Conservation (phyloP, 169 alveolate genomes). For the Plasmodium vivax region DNA sequence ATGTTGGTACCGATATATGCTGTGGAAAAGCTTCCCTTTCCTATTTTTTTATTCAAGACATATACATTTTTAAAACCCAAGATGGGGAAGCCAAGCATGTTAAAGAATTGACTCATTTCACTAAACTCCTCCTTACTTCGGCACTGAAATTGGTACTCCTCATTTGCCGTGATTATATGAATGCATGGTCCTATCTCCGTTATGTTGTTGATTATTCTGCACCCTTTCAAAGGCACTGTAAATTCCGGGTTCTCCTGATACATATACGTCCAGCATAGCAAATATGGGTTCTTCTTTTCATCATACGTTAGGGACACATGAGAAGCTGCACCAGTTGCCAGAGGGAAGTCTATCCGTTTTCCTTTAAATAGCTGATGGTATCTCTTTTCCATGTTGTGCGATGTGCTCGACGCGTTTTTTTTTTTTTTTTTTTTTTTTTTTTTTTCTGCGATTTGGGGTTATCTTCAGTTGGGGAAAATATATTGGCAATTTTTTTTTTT, state of each 20-base stretch:
- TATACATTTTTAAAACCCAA: constrained; percentile 73
- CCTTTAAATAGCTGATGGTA: constrained; percentile 69
- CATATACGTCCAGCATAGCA: constrained; percentile 63
- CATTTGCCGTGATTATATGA: constrained; percentile 70
- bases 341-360: constrained; percentile 66
- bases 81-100: constrained; percentile 64
- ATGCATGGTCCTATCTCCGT: constrained; percentile 73
- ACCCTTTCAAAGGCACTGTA: constrained; percentile 73
- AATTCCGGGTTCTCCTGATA: constrained; percentile 68
- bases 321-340: constrained; percentile 75
- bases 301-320: constrained; percentile 73
- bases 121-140: constrained; percentile 68
- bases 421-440: neutral
- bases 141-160: constrained; percentile 72
- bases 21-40: constrained; percentile 82
- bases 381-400: constrained; percentile 50
- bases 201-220: constrained; percentile 68
- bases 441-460: neutral
- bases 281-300: constrained; percentile 72
- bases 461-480: neutral
- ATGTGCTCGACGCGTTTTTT: neutral
- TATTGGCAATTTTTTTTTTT: neutral
- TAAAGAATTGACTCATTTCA: constrained; percentile 74
- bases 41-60: constrained; percentile 75
- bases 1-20: constrained; percentile 80